Evolutionary conservation across 768 basidiomycete genomes (phyloP), one percentile per base, ranked within the genome.

Genomic region (Kwoniella newhampshirensis): DNA sequence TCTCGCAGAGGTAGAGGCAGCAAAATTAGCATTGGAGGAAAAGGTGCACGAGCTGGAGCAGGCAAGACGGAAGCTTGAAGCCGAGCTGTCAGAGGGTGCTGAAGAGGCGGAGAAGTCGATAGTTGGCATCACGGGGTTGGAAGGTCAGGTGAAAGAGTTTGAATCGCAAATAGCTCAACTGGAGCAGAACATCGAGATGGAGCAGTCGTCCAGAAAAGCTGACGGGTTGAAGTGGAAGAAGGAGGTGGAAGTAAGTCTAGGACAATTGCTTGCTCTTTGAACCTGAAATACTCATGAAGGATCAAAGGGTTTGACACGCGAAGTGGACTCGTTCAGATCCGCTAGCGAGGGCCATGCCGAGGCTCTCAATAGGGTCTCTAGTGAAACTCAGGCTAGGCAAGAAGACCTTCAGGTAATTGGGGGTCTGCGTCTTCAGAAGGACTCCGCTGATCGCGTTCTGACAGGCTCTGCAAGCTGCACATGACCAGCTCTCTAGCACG

Each of bases 81-180:
- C 47, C 45, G 51, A 58, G 45, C 37, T 63, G 26, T 36, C 51
- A 4, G 61, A 63, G 30, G 57, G 46, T 27, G 39, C 51, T 15
- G 56, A 58, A 27, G 56, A 58, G 32, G 56, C 56, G 17, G 52
- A 58, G 46, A 56, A 54, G 40, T 43, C 43, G 6, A n/a, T 57
- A 25, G 51, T 30, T 5, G 60, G 51, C 17, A 42, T 47, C 7
- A 51, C 32, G 4, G 55, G 47, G 2, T 25, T 54, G 17, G 59
- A 60, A 35, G 47, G 41, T 6, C 26, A 41, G 47, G 36, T 58
- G 13, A 43, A 47, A 20, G 56, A 50, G 5, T 39, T 63, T 13
- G 21, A 50, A 32, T 50, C 53, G 15, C 51, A 63, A 41, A 44
- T 58, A 18, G 41, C 53, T 39, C 47, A 53, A 25, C 20, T 59